Base-by-base conservation (phyloP, 768 basidiomycete genomes). In the Botryobasidium botryosum region DNA sequence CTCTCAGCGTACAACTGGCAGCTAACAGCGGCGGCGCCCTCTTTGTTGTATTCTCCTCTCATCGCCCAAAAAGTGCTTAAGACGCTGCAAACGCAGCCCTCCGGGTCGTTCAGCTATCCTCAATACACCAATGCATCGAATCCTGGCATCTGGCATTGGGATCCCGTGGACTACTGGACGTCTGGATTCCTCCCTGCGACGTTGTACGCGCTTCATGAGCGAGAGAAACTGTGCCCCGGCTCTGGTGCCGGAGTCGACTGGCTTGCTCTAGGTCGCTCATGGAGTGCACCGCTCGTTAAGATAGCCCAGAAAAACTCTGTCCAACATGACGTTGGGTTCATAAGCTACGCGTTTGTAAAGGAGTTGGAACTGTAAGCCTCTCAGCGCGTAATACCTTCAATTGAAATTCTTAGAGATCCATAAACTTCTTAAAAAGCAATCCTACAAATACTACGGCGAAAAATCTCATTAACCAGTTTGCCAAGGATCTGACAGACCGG, bases 31-130 rank as follows among this genome's bases (percentile, higher is more conserved):
- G n/a, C n/a, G n/a, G n/a, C n/a, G n/a, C n/a, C n/a, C n/a, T n/a
- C n/a, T n/a, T n/a, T 24, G 21, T 25, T 32, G 17, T 42, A 25
- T 27, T 42, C 20, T 12, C 40, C 40, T 29, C 12, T 23, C 15
- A 44, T 44, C 28, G 15, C 18, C 17, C 18, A 18, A 6, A 42
- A 42, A 21, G 13, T 43, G 17, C 64, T 74, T 13, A 64, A 64
- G n/a, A 73, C 72, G 1, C n/a, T n/a, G n/a, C n/a, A n/a, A n/a
- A 69, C 72, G 28, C 61, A 69, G 3, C 51, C 64, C 6, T 57
- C 66, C 13, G 62, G 68, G 21, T 64, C 71, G 2, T 56, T 67
- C 25, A 41, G 63, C 42, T 74, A 75, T 55, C 78, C 79, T 1
- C 71, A 78, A 50, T 77, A 71, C 50, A 81, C 79, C 3, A 58